Conservation (phyloP, 257 asterid genomes). For the Gentiana macrophylla region DNA sequence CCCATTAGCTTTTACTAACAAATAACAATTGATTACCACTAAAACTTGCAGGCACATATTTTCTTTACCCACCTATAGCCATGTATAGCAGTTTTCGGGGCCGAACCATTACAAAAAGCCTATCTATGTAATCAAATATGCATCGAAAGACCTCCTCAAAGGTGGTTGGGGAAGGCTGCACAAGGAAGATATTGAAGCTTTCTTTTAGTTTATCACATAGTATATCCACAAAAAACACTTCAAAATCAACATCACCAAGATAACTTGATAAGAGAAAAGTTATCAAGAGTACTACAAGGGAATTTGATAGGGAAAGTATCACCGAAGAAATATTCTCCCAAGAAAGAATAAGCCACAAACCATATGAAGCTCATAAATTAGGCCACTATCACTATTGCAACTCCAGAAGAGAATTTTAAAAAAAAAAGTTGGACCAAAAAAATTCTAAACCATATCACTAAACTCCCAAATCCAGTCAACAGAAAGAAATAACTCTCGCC, state of each 20-base stretch:
- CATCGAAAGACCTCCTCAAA: conserved; percentile 91
- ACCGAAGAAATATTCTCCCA: no score
- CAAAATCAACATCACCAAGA: not conserved
- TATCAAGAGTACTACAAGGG: no score
- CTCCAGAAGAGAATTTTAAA: no score
- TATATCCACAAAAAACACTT: not conserved
- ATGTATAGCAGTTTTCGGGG: conserved; percentile 82
- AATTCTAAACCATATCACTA: no score
- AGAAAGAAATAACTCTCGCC: no score
- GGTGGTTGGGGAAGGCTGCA: conserved; percentile 94
- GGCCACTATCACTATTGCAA: no score
- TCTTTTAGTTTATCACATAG: not conserved
- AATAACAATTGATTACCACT: not conserved
- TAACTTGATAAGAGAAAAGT: no score
- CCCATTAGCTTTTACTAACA: conserved; percentile 8
- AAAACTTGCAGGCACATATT: conserved; percentile 3
- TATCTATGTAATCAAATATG: conserved; percentile 88
- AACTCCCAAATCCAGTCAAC: no score
- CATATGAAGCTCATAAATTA: no score
- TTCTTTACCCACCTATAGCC: conserved; percentile 82
- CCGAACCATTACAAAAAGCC: conserved; percentile 90
- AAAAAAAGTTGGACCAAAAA: no score
- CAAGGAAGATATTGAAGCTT: conserved; percentile 11
- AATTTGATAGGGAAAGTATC: no score
- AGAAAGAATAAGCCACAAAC: no score